These are phyloP conservation scores for Trifolium subterraneum DNA, from an alignment of 306 rosid genomes.

Conservation along the genomic window DNA sequence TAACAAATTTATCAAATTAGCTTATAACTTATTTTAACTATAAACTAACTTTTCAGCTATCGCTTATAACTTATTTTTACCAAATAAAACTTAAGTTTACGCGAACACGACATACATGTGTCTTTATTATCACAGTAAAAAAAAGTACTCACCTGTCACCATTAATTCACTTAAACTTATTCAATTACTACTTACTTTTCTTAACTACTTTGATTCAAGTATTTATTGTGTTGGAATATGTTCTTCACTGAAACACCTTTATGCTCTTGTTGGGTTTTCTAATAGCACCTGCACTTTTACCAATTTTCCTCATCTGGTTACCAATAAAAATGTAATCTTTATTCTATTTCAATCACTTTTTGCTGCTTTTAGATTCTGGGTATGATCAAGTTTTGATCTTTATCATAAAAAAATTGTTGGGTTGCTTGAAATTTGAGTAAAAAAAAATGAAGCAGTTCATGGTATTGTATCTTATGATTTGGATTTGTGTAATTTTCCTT, in stretches of 20 bases:
- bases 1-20: too few species aligned
- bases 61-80: too few species aligned
- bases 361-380: constrained; percentile 26
- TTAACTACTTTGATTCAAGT: too few species aligned
- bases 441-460: constrained; percentile 48
- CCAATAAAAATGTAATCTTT: constrained; percentile 30
- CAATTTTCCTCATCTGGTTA: constrained; percentile 21
- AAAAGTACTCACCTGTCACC: too few species aligned
- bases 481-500: constrained; percentile 58
- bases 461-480: constrained; percentile 41
- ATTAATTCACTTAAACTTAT: too few species aligned
- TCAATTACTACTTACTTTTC: too few species aligned
- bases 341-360: constrained; percentile 27
- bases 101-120: too few species aligned
- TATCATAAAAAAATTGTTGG: constrained; percentile 36
- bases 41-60: too few species aligned
- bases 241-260: constrained; percentile 5
- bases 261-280: constrained; percentile 1
- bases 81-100: too few species aligned
- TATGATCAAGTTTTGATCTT: constrained; percentile 38
- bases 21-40: too few species aligned
- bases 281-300: constrained; percentile 14
- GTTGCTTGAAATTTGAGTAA: constrained; percentile 36
- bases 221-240: neutral
- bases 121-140: too few species aligned